Percentiles rank a stretch among this genome's conserved stretches.
Evolutionary conservation across 495 filamentous ascomycete genomes (phyloP).

Genomic region (Trichoderma reesei): DNA sequence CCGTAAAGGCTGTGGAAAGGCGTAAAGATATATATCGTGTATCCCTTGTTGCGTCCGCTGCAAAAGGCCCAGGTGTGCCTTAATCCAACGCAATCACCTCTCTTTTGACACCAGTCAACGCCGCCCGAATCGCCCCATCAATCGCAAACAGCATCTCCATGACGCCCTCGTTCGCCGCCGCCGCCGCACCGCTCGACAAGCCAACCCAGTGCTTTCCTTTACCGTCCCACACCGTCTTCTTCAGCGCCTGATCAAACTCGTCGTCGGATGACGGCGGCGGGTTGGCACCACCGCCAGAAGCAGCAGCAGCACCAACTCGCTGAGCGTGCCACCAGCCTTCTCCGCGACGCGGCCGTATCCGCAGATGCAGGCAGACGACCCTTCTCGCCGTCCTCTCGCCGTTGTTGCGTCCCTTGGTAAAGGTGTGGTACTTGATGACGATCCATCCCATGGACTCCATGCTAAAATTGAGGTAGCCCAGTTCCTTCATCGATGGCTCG

Average conservation of each 20-base stretch:
- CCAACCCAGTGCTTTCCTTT: conserved; percentile 24
- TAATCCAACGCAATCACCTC: background rate
- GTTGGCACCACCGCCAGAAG: too few relatives aligned
- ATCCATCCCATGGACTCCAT: conserved; percentile 39
- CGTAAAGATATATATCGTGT: too few relatives aligned
- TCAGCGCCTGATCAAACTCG: conserved; percentile 31
- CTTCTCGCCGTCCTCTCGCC: conserved; percentile 25
- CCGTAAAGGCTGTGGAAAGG: too few relatives aligned
- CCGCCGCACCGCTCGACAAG: conserved; percentile 25
- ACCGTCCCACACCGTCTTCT: conserved; percentile 26
- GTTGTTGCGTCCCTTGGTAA: conserved; percentile 8
- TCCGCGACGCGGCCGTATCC: conserved; percentile 15
- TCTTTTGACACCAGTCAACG: background rate
- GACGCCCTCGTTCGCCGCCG: conserved; percentile 23
- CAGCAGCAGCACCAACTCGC: conserved; percentile 12
- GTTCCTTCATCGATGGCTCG: conserved; percentile 19
- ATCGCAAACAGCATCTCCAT: conserved; percentile 20
- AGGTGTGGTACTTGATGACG: conserved; percentile 35
- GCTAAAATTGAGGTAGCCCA: conserved; percentile 31
- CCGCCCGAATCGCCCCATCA: conserved; percentile 22
- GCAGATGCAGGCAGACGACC: conserved; percentile 26
- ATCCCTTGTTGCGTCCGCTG: too few relatives aligned
- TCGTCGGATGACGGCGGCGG: conserved; percentile 16
- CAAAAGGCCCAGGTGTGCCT: background rate
- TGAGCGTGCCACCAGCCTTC: conserved; percentile 33